Evolutionary conservation across 305 asterid species (phyloP).

Genomic region (Lippia alba): DNA sequence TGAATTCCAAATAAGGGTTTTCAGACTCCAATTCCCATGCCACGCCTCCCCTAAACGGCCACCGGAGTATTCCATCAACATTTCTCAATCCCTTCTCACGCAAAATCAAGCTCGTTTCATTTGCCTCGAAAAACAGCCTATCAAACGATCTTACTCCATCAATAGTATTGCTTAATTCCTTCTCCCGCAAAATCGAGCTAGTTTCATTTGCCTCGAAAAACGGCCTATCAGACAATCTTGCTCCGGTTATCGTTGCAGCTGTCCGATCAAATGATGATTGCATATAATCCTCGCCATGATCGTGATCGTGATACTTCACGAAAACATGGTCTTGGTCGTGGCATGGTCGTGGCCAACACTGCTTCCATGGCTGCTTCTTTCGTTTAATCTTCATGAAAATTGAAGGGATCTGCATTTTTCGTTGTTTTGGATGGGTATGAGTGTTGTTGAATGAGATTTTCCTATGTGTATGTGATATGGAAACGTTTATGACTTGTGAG

Average conservation of each 20-base stretch:
- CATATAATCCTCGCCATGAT: too few species aligned
- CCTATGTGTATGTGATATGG: neutral
- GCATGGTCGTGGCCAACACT: constrained; percentile 66
- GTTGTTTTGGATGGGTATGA: constrained; percentile 41
- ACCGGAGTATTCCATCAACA: neutral
- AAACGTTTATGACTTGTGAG: constrained; percentile 2
- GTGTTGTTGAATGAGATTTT: neutral
- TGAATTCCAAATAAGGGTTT: constrained; percentile 72
- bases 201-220: too few species aligned
- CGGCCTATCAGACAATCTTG: neutral
- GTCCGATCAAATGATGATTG: constrained; percentile 33
- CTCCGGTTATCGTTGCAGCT: constrained; percentile 64
- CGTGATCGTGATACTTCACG: constrained; percentile 44
- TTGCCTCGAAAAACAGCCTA: too few species aligned
- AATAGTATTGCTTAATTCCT: neutral
- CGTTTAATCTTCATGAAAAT: constrained; percentile 59
- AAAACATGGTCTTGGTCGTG: constrained; percentile 45
- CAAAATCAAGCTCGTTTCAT: too few species aligned
- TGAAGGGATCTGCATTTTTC: constrained; percentile 55
- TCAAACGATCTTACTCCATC: neutral
- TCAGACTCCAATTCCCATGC: constrained; percentile 69
- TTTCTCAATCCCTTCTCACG: neutral
- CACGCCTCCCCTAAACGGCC: constrained; percentile 56
- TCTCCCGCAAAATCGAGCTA: too few species aligned
- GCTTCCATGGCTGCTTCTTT: constrained; percentile 47